Conservation (phyloP, 148 eudicot genomes). For the Amaranthus hypochondriacus region DNA sequence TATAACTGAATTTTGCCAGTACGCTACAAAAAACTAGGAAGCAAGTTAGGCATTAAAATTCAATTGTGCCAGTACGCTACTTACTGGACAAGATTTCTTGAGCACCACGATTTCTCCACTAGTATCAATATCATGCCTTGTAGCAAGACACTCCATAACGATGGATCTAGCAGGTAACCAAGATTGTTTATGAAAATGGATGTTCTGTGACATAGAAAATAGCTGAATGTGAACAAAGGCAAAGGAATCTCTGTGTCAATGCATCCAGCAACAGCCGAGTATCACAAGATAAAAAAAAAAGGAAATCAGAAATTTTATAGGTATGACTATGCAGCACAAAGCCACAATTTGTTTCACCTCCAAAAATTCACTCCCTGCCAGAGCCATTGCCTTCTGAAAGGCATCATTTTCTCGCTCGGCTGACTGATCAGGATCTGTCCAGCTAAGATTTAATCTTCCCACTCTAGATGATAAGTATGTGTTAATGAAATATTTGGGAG, state of each 20-base stretch:
- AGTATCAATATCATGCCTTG: conserved; percentile 45
- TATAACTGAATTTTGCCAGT: neutral
- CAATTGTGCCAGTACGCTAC: conserved; percentile 16
- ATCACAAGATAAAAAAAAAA: neutral
- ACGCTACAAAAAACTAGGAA: neutral
- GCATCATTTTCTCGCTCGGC: conserved; percentile 77
- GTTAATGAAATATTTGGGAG: conserved; percentile 74
- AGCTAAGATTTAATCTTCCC: conserved; percentile 74
- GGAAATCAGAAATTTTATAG: neutral
- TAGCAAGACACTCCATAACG: conserved; percentile 46
- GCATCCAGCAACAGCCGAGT: neutral
- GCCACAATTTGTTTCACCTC: conserved; percentile 46
- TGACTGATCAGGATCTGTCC: conserved; percentile 92
- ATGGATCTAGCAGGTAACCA: conserved; percentile 68
- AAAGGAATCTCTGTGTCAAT: neutral
- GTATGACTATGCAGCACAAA: neutral
- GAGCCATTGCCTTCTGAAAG: conserved; percentile 65
- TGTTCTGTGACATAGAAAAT: conserved; percentile 28
- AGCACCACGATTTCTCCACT: conserved; percentile 59
- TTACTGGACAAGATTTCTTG: conserved; percentile 54
- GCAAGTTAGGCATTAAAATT: neutral
- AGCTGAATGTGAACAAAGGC: neutral
- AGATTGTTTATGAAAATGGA: conserved; percentile 47
- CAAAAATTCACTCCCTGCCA: conserved; percentile 79
- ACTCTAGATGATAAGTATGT: conserved; percentile 85